Conservation (phyloP, 2,329 filamentous ascomycete species). For the Colletotrichum costaricense region DNA sequence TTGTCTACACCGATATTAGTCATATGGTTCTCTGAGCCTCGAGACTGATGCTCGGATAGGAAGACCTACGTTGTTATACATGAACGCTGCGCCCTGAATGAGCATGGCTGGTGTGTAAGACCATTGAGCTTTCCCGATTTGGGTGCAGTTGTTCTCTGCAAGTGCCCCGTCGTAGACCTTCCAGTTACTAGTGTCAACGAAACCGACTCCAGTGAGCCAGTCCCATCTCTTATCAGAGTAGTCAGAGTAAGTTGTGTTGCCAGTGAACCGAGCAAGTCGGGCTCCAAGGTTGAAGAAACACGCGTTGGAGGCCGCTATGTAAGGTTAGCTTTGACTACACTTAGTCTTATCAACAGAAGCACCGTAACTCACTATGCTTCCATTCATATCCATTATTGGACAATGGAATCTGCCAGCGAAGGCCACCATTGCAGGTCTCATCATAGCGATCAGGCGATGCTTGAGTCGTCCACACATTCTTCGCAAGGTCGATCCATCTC, state of each 20-base stretch:
- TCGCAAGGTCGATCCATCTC: constrained; percentile 65
- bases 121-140: constrained; percentile 64
- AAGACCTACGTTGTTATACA: constrained; percentile 63
- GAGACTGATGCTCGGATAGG: not conserved
- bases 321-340: not conserved
- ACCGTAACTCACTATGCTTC: constrained; percentile 59
- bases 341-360: not conserved
- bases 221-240: constrained; percentile 68
- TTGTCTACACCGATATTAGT: constrained; percentile 54
- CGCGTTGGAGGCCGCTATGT: constrained; percentile 55
- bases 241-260: constrained; percentile 65
- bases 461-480: constrained; percentile 67
- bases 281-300: constrained; percentile 64
- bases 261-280: constrained; percentile 71
- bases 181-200: constrained; percentile 65
- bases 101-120: constrained; percentile 65
- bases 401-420: constrained; percentile 75
- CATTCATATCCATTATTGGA: constrained; percentile 75
- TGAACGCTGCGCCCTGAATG: constrained; percentile 65
- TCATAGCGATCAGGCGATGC: constrained; percentile 59
- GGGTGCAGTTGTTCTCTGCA: constrained; percentile 61
- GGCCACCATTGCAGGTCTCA: constrained; percentile 67
- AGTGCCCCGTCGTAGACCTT: constrained; percentile 70
- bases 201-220: constrained; percentile 62
- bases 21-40: not conserved